phyloP scores from a whole-genome alignment of 208 protist species.

The Tritrichomonas musculus region DNA sequence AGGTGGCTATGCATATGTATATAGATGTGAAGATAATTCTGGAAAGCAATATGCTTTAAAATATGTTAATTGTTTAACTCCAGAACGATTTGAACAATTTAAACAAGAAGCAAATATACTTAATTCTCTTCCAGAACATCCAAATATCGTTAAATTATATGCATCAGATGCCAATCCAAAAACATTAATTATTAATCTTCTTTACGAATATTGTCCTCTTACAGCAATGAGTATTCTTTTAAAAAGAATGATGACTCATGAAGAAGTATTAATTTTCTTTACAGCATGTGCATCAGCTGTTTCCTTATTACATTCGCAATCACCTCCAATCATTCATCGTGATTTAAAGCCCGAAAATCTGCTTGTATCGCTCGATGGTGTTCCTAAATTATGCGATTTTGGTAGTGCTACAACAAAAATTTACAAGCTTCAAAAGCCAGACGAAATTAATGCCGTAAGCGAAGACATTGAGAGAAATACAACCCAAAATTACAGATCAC shows the following conservation, averaged over 20 bases:
- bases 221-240: neutral
- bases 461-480: constrained; percentile 1
- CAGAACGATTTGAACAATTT: constrained; percentile 9
- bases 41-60: neutral
- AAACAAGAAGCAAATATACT: neutral
- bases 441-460: neutral
- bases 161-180: neutral
- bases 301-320: constrained; percentile 15
- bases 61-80: constrained; percentile 2
- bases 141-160: neutral
- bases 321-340: constrained; percentile 39
- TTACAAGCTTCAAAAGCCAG: neutral
- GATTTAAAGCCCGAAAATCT: constrained; percentile 42
- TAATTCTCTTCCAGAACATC: neutral
- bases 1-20: constrained; percentile 9
- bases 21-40: neutral
- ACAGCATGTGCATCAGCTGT: neutral
- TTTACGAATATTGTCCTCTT: neutral
- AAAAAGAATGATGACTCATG: neutral
- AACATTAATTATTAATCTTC: neutral
- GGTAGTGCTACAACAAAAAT: constrained; percentile 37
- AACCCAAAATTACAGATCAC: neutral
- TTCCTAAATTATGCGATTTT: constrained; percentile 39
- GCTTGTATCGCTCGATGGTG: neutral
- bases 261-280: constrained; percentile 23